Evolutionary conservation across 2,329 filamentous ascomycete species (phyloP), one percentile per base, ranked within the genome.

Genomic region (Hirsutella thompsonii): DNA sequence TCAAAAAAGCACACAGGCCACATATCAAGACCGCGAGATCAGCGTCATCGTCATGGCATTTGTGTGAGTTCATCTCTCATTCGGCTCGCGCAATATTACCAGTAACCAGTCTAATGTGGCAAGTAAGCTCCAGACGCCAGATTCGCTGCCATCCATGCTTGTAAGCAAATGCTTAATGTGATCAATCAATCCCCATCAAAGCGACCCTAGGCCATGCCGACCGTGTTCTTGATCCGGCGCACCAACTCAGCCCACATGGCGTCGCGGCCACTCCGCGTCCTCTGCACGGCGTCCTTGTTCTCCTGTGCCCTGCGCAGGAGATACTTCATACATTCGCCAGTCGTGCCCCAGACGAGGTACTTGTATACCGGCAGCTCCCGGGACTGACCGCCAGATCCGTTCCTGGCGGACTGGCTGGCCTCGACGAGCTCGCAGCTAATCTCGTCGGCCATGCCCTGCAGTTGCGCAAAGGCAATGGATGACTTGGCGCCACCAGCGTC

Each of bases 371-470:
- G 70, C 33, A 83, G 65, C 8, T 49, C 45, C 13, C 50, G 41
- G 9, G 49, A 44, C 40, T 45, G 41, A 16, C 47, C 49, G 63
- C 9, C 16, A n/a, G 45, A 48, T 36, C 47, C 47, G 39, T 49
- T 46, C 14, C 52, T 47, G 30, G 59, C 55, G 3, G 54, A 50
- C 40, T 55, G 53, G 40, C 55, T 53, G 9, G 61, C 60, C 46
- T 63, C 58, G 26, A 64, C 59, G 13, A 81, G 61, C 55, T 78
- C 74, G 55, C 76, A 80, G 57, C 81, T 87, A 40, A 96, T 79
- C 56, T 95, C 89, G 51, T 96, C 90, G 2, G 90, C 90, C 90
- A 96, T 96, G 33, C 90, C 89, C 66, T 90, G 83, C 1, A 95
- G 74, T 63, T 95, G 89, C 3, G 83, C 67, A 37, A 64, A 68